These are phyloP conservation scores for Candida pseudoglaebosa DNA, from an alignment of 805 yeast species.

Conservation along the genomic window DNA sequence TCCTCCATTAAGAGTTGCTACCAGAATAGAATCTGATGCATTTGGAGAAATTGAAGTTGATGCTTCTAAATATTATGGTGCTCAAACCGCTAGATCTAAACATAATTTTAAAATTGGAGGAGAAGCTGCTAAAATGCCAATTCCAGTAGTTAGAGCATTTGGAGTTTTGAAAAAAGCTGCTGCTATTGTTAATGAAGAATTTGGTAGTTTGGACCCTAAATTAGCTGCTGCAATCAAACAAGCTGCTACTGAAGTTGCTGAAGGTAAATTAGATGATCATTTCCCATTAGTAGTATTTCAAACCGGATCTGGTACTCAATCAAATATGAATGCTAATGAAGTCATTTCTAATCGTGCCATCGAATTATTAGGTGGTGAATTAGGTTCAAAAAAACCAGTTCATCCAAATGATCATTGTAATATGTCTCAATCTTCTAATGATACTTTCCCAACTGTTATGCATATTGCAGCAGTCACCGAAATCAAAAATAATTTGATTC, in stretches of 20 bases:
- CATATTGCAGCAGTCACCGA: constrained; percentile 97
- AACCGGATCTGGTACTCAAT: constrained; percentile 98
- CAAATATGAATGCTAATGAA: constrained; percentile 98
- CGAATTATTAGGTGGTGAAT: constrained; percentile 86
- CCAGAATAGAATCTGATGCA: constrained; percentile 88
- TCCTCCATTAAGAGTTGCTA: constrained; percentile 19
- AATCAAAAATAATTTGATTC: constrained; percentile 69
- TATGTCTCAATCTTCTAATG: constrained; percentile 98
- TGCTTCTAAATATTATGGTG: constrained; percentile 90
- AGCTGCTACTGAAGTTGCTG: constrained; percentile 93
- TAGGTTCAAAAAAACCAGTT: constrained; percentile 90
- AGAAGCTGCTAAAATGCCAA: constrained; percentile 82
- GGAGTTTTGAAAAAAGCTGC: constrained; percentile 94
- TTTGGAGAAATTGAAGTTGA: constrained; percentile 95
- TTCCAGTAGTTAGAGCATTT: constrained; percentile 85
- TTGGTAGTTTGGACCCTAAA: constrained; percentile 81
- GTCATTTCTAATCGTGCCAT: constrained; percentile 98
- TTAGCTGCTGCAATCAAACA: constrained; percentile 79
- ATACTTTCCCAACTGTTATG: constrained; percentile 99
- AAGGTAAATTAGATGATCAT: constrained; percentile 87
- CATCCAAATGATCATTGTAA: constrained; percentile 99
- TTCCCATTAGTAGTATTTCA: constrained; percentile 98
- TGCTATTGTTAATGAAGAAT: constrained; percentile 79
- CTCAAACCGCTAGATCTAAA: constrained; percentile 92
- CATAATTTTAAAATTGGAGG: constrained; percentile 97